Evolutionary conservation across 441 rosid species (phyloP).

Genomic region (Erysimum cheiri): DNA sequence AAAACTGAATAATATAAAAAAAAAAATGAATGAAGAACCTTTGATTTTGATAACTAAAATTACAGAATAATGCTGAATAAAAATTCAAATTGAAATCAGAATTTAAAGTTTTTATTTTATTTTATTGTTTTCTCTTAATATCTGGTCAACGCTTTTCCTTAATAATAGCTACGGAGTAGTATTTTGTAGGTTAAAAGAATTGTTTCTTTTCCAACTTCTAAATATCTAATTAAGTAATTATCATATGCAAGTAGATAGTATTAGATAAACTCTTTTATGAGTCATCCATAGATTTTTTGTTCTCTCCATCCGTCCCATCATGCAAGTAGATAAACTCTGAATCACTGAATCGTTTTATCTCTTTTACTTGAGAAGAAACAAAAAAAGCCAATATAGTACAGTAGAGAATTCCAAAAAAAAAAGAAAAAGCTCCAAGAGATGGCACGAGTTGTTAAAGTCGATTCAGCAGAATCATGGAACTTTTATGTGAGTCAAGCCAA

Average conservation of each 20-base stretch:
- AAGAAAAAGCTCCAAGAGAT: conserved; percentile 37
- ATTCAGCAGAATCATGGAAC: conserved; percentile 72
- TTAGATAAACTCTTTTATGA: conserved; percentile 1
- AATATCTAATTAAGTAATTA: too few species aligned
- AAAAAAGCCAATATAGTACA: background rate
- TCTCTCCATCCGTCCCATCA: conserved; percentile 18
- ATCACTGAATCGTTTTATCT: conserved; percentile 15
- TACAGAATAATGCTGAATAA: too few species aligned
- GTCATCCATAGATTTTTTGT: background rate
- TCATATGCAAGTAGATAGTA: too few species aligned
- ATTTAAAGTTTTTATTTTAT: background rate
- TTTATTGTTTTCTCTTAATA: background rate
- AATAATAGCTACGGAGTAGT: too few species aligned
- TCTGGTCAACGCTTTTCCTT: background rate
- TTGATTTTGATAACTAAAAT: too few species aligned
- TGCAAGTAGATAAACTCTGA: conserved; percentile 32
- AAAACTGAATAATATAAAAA: too few species aligned
- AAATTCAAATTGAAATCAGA: too few species aligned
- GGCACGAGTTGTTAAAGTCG: conserved; percentile 71
- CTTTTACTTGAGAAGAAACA: conserved; percentile 5
- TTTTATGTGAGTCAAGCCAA: conserved; percentile 61
- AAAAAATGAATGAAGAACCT: too few species aligned
- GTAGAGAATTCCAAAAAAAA: background rate
- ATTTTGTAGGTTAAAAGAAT: too few species aligned
- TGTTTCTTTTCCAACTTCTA: too few species aligned